A percentile compares a stretch with the other conserved stretches of the same genome.
Conservation (phyloP, 305 asterid genomes). For the Fraxinus velutina region DNA sequence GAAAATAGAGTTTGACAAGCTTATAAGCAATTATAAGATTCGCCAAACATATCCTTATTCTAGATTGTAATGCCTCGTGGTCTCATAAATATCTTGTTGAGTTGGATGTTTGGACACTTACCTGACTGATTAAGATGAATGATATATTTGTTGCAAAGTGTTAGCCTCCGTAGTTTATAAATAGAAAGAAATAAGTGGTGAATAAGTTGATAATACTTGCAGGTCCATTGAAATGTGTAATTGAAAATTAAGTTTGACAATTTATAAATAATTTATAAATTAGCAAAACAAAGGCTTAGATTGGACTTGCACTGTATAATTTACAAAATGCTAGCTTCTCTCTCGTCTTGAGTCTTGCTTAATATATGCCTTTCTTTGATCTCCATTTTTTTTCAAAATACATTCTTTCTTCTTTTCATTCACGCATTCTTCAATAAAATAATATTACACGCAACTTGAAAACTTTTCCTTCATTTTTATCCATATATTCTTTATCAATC, state of each 20-base stretch:
- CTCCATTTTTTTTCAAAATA: too few relatives aligned
- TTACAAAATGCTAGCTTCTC: background rate
- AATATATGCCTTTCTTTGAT: background rate
- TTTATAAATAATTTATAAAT: too few relatives aligned
- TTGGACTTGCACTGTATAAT: background rate
- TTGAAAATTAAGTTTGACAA: background rate
- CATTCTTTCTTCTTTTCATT: too few relatives aligned
- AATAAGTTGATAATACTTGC: background rate
- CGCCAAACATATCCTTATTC: background rate
- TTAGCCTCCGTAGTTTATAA: background rate
- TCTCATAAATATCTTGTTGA: background rate
- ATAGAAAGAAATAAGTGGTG: background rate
- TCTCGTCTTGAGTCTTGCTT: background rate
- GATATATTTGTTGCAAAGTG: background rate
- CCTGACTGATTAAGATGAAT: background rate
- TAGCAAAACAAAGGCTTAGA: background rate
- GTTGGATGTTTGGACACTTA: background rate
- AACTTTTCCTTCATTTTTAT: too few relatives aligned
- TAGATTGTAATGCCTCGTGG: background rate
- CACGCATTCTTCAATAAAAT: too few relatives aligned
- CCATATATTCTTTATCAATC: too few relatives aligned
- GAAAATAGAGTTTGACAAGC: background rate
- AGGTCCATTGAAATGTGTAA: background rate
- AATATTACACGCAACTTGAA: too few relatives aligned
- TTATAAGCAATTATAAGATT: background rate